Base-by-base conservation (phyloP, 305 asterid genomes). In the Rubia peregrina region DNA sequence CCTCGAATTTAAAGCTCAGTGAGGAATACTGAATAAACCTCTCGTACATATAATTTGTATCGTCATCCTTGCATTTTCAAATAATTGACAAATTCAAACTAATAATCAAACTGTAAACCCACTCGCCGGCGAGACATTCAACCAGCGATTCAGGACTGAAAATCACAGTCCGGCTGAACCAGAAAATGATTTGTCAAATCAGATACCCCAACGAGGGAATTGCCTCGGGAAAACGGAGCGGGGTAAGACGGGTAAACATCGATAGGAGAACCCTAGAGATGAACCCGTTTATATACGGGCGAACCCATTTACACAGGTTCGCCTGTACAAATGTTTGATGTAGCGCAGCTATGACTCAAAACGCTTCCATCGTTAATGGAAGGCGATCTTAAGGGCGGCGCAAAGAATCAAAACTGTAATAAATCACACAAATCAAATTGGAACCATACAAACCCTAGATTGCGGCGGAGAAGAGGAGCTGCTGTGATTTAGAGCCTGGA, bases 381-480 rank as follows among this genome's bases (percentile, higher is more conserved):
- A 90, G 96, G 90, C 95, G 95, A 90, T 90, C 96, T 90, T 88
- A 88, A 90, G 92, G 89, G 95, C 95, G 26, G 86, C 92, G 92
- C 80, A 19, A 9, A 40, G 10, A 13, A 56, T 24, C 7, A 21
- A 33, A 55, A 55, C 22, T 6, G 16, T 5, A 6, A 9, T 1
- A 26, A 26, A 26, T 26, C 30, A 26, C 30, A 26, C 30, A 26
- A 21, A 56, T n/a, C 33, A 0, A 9, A 4, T 56, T 21, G 61
- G 9, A 7, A n/a, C 33, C 62, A 5, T 56, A 19, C 13, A 56
- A 56, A 56, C 62, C 62, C 30, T 19, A 56, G 62, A 5, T 9
- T n/a, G 62, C 62, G 33, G 62, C 62, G 62, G 36, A 56, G 14
- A 22, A 56, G 62, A 22, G 16, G 14, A 56, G 62, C 57, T 16